These are phyloP conservation scores for Pascua guehoae DNA, from an alignment of 1,284 basidiomycete species.

Conservation along the genomic window DNA sequence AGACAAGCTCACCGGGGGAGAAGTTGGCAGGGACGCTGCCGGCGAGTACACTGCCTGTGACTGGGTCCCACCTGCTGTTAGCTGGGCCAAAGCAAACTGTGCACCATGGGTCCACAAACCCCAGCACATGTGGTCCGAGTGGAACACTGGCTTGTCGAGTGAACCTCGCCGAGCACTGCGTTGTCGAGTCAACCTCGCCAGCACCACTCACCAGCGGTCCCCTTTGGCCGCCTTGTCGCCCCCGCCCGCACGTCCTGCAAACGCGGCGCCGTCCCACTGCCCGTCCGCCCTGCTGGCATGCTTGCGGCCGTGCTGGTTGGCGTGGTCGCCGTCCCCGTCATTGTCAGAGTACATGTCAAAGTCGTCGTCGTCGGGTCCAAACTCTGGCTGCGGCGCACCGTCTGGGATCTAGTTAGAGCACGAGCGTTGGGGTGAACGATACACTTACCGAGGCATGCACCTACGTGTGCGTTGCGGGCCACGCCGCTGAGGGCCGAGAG, in stretches of 20 bases:
- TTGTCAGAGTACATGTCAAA: background rate
- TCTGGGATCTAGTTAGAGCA: no score
- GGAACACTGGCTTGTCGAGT: no score
- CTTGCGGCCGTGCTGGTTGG: constrained; percentile 5
- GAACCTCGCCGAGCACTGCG: no score
- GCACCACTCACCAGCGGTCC: constrained; percentile 33
- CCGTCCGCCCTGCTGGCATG: constrained; percentile 8
- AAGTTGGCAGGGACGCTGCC: constrained; percentile 59
- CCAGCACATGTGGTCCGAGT: no score
- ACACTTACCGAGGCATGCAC: constrained; percentile 26
- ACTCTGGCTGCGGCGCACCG: background rate
- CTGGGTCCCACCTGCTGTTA: constrained; percentile 42
- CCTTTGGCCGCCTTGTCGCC: constrained; percentile 25
- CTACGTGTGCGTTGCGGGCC: constrained; percentile 25
- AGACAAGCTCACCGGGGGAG: constrained; percentile 66
- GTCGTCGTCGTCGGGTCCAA: constrained; percentile 1
- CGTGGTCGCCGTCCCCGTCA: background rate
- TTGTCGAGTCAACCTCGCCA: no score
- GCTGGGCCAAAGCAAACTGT: background rate
- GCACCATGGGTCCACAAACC: no score
- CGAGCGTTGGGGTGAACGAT: background rate
- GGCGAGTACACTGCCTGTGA: constrained; percentile 12
- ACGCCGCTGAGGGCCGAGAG: constrained; percentile 14
- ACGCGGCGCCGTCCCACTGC: constrained; percentile 38
- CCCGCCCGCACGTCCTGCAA: constrained; percentile 29